Conservation (phyloP, 176 grass and related monocot species). For the Musa beccarii region DNA sequence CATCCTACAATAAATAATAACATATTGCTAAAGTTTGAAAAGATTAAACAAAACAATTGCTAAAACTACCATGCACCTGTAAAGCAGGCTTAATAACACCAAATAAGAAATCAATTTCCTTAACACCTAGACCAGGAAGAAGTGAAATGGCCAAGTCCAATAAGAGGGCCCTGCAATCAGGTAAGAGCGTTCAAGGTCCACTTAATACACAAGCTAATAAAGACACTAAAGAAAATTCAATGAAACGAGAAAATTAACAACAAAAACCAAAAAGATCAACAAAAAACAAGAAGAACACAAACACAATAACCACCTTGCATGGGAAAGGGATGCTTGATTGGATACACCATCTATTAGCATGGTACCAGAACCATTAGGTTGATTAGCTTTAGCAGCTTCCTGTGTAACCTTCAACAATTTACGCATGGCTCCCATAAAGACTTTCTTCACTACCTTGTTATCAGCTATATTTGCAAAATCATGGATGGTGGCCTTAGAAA, state of each 20-base stretch:
- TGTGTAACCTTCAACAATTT: constrained; percentile 66
- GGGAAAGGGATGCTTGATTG: constrained; percentile 13
- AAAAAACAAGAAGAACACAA: not conserved
- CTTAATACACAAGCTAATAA: not conserved
- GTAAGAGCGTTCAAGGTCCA: not conserved
- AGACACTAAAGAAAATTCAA: constrained; percentile 17
- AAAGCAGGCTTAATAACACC: constrained; percentile 84
- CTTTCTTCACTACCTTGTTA: constrained; percentile 48
- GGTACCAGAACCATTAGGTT: constrained; percentile 29
- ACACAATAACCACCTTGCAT: constrained; percentile 6
- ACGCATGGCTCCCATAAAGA: constrained; percentile 51
- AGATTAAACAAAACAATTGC: not conserved
- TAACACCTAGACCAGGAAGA: constrained; percentile 58
- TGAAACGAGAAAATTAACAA: constrained; percentile 3
- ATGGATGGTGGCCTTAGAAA: constrained; percentile 54
- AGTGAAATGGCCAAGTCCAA: constrained; percentile 80
- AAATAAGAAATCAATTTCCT: constrained; percentile 66
- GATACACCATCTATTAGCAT: constrained; percentile 50
- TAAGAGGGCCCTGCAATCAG: constrained; percentile 60
- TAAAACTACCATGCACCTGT: constrained; percentile 36
- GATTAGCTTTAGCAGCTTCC: constrained; percentile 58
- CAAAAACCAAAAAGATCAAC: constrained; percentile 6
- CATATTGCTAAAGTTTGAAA: not conserved
- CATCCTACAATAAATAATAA: constrained; percentile 46
- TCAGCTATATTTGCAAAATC: constrained; percentile 83